These are phyloP conservation scores for Earliella scabrosa DNA, from an alignment of 1,284 basidiomycete genomes.

Conservation along the genomic window DNA sequence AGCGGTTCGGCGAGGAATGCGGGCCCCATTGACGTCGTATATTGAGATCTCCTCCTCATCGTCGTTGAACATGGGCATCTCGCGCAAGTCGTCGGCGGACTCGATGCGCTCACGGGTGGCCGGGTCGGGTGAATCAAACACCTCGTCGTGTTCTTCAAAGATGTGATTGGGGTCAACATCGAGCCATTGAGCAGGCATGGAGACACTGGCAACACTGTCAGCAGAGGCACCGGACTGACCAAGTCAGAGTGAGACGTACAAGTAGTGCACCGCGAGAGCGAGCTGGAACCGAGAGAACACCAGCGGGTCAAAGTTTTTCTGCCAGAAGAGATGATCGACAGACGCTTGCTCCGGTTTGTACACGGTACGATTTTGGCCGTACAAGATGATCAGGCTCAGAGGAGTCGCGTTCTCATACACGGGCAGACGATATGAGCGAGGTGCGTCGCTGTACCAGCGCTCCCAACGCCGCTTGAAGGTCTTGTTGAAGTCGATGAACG, in stretches of 20 bases:
- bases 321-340: background rate
- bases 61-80: background rate
- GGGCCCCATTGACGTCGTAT: background rate
- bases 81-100: background rate
- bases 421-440: background rate
- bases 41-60: background rate
- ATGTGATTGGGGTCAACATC: background rate
- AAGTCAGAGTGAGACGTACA: no score
- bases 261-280: no score
- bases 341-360: background rate
- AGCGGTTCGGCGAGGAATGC: background rate
- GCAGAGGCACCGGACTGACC: no score
- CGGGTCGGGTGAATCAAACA: background rate
- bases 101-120: background rate
- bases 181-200: background rate
- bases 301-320: background rate
- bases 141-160: background rate
- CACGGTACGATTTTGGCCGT: background rate
- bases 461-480: background rate
- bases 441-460: background rate
- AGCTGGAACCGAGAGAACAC: background rate
- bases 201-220: no score
- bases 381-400: background rate
- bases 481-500: background rate
- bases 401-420: background rate